Base-by-base conservation (phyloP, 768 basidiomycete species). In the Cytidiella melzeri region DNA sequence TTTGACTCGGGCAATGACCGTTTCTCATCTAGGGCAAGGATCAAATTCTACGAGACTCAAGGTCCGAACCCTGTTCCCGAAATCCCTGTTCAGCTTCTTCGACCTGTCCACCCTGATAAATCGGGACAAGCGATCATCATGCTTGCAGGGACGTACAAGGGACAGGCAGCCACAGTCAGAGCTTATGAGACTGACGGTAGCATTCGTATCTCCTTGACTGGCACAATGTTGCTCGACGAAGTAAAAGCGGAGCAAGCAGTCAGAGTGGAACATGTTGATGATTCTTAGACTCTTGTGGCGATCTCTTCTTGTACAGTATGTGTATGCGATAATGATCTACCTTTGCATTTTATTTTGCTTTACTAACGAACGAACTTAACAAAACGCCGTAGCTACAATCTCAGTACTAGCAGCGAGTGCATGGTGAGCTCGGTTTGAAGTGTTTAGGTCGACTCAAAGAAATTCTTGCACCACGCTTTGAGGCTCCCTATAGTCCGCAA, bases 21-120 rank as follows among this genome's bases (percentile, higher is more conserved):
- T 13, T 61, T 55, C 51, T 27, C 51, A n/a, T 53, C 57, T 5
- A 57, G 57, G 11, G 58, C 60, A 18, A 51, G 51, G 30, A 61
- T 64, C 50, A 53, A 57, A 42, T 59, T 61, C 55, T 52, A 55
- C 30, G 47, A 55, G 5, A 38, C 50, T 7, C 47, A 54, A 36
- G 30, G 30, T 7, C 30, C 30, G 9, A 34, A 34, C 15, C 30
- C 30, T 34, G 48, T 56, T 25, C 56, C 56, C 19, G 46, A 55
- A 13, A 59, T 64, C 18, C 60, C 62, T 1, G 57, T 61, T 15
- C 49, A 60, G 30, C 55, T 48, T 30, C 60, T 64, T 6, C 47
- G 47, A 36, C 62, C 62, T 1, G 53, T 61, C 5, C 52, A 56
- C 34, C 62, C 62, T 4, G 53, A 57, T 39, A 48, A 52, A 2